Evolutionary conservation across 2,329 filamentous ascomycete species (phyloP).

Genomic region (Beauveria asiatica): DNA sequence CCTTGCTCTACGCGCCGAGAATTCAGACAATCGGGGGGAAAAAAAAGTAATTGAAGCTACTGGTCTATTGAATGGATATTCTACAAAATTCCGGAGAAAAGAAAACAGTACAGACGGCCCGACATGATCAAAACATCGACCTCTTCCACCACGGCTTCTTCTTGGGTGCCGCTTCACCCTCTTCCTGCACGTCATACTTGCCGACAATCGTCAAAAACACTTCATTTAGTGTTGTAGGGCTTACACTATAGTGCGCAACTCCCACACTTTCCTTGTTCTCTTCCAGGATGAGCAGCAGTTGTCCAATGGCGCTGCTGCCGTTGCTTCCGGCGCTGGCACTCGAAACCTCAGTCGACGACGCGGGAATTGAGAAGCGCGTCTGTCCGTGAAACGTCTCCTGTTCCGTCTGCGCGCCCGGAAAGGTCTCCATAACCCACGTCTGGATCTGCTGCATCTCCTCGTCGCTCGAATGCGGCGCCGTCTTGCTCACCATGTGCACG

Average conservation of each 20-base stretch:
- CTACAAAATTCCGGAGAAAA: conserved; percentile 10
- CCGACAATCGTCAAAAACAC: conserved; percentile 77
- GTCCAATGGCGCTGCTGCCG: conserved; percentile 46
- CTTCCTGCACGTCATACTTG: conserved; percentile 65
- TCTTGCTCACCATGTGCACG: conserved; percentile 64
- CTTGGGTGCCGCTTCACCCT: conserved; percentile 36
- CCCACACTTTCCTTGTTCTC: conserved; percentile 56
- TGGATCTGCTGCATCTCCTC: conserved; percentile 57
- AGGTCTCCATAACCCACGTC: conserved; percentile 49
- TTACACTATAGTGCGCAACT: conserved; percentile 73
- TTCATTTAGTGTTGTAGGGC: conserved; percentile 77
- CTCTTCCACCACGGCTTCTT: conserved; percentile 18
- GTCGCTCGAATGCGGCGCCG: conserved; percentile 59
- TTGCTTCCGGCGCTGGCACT: conserved; percentile 13
- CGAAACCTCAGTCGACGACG: conserved; percentile 17
- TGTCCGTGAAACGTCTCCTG: conserved; percentile 39
- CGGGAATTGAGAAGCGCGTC: conserved; percentile 20
- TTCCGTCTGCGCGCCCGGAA: conserved; percentile 57
- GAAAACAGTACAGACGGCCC: background rate
- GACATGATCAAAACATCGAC: conserved; percentile 5
- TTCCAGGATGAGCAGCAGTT: conserved; percentile 63
- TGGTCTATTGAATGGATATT: background rate
- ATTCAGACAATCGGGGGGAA: too few species aligned
- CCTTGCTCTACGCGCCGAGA: background rate
- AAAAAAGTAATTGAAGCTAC: background rate